These are phyloP conservation scores for Sherardia arvensis DNA, from an alignment of 257 asterid genomes.

Conservation along the genomic window DNA sequence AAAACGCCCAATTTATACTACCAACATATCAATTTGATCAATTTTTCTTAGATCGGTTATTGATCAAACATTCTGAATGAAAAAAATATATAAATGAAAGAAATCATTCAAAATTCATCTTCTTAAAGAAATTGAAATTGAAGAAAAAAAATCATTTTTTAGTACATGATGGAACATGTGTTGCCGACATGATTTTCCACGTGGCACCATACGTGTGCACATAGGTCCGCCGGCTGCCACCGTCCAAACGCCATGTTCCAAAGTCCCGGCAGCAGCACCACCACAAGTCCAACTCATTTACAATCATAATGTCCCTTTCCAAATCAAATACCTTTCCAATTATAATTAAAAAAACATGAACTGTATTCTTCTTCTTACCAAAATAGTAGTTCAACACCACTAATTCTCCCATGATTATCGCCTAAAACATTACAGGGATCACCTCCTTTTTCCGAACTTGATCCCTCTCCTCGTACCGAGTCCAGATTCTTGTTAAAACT, in stretches of 20 bases:
- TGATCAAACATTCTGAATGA: too few relatives aligned
- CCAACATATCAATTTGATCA: too few relatives aligned
- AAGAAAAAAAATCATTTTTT: too few relatives aligned
- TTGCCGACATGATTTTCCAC: background rate
- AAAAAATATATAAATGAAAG: too few relatives aligned
- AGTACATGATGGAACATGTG: background rate
- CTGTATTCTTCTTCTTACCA: background rate
- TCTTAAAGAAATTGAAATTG: too few relatives aligned
- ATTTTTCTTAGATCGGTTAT: too few relatives aligned
- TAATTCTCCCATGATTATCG: conserved; percentile 18
- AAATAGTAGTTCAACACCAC: background rate
- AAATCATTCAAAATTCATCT: too few relatives aligned
- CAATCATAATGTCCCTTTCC: conserved; percentile 9
- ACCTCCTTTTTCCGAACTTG: background rate
- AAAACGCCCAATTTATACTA: too few relatives aligned
- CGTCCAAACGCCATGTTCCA: conserved; percentile 7
- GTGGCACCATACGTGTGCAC: background rate
- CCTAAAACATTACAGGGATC: background rate
- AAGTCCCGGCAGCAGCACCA: conserved; percentile 1
- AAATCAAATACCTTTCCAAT: background rate
- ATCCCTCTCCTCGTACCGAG: conserved; percentile 5
- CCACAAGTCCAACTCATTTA: background rate
- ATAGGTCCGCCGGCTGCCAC: background rate
- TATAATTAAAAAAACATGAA: background rate
- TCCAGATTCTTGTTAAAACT: background rate